These are phyloP conservation scores for Elsinoe australis DNA, from an alignment of 2,329 filamentous ascomycete genomes.

Conservation along the genomic window DNA sequence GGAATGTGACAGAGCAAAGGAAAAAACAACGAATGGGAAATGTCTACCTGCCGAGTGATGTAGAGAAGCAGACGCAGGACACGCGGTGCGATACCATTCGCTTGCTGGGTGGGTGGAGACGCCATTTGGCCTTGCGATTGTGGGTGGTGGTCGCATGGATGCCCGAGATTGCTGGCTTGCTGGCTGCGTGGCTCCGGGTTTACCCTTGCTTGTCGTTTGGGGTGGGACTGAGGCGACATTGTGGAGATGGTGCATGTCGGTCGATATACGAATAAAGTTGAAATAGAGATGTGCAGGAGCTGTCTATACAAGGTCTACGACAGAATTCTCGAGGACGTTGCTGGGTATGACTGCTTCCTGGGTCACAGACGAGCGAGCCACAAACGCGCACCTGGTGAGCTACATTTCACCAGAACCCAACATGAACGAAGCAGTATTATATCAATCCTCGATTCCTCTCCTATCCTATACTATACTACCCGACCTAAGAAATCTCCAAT, in stretches of 20 bases:
- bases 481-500: constrained; percentile 6
- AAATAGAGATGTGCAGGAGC: background rate
- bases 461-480: constrained; percentile 15
- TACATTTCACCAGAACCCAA: too few relatives aligned
- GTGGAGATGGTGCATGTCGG: constrained; percentile 1
- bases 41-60: background rate
- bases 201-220: background rate
- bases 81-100: constrained; percentile 14
- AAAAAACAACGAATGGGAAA: background rate
- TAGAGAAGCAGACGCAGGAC: background rate
- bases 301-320: background rate
- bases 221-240: too few relatives aligned
- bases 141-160: background rate
- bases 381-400: too few relatives aligned
- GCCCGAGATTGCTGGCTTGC: too few relatives aligned
- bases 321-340: too few relatives aligned
- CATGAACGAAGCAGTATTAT: constrained; percentile 8
- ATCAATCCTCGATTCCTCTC: constrained; percentile 3
- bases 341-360: too few relatives aligned
- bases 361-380: too few relatives aligned
- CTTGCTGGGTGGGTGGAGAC: background rate
- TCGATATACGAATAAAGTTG: too few relatives aligned
- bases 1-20: background rate
- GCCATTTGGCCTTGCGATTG: background rate
- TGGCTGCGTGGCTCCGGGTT: constrained; percentile 13